Evolutionary conservation across 1,139 yeast genomes (phyloP).

Genomic region (Lodderomyces margitis): DNA sequence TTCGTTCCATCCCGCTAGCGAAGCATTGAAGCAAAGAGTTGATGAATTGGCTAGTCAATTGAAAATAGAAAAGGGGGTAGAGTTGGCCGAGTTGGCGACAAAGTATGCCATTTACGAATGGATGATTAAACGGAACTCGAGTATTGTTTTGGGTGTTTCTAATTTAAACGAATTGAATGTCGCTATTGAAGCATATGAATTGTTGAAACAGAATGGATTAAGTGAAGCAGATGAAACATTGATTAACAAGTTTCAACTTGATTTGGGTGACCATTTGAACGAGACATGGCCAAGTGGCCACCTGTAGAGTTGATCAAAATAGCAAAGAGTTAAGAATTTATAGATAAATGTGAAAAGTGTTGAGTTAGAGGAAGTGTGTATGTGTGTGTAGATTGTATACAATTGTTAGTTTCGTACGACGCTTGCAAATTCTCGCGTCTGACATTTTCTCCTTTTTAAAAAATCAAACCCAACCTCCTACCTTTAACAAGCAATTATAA

Average conservation of each 20-base stretch:
- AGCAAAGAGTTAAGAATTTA: background rate
- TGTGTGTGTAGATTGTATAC: background rate
- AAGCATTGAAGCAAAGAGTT: constrained; percentile 56
- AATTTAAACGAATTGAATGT: constrained; percentile 56
- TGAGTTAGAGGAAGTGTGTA: background rate
- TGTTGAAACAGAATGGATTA: constrained; percentile 33
- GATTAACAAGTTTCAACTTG: constrained; percentile 41
- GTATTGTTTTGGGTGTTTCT: constrained; percentile 76
- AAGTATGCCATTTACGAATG: constrained; percentile 69
- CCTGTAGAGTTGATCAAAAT: constrained; percentile 9
- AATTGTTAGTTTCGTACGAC: background rate
- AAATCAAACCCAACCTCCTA: too few species aligned
- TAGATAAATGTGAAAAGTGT: background rate
- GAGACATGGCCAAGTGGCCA: constrained; percentile 77
- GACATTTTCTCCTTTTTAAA: too few species aligned
- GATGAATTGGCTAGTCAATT: constrained; percentile 50
- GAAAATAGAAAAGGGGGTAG: constrained; percentile 37
- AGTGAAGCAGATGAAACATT: constrained; percentile 41
- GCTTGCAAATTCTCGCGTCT: background rate
- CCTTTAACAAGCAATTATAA: background rate
- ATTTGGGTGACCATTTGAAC: constrained; percentile 58
- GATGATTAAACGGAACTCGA: constrained; percentile 41
- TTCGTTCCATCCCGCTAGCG: constrained; percentile 77
- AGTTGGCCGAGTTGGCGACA: constrained; percentile 79
- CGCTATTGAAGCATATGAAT: constrained; percentile 61